Conservation (phyloP, 371 early-diverging fungal species). For the Lichtheimia ramosa region DNA sequence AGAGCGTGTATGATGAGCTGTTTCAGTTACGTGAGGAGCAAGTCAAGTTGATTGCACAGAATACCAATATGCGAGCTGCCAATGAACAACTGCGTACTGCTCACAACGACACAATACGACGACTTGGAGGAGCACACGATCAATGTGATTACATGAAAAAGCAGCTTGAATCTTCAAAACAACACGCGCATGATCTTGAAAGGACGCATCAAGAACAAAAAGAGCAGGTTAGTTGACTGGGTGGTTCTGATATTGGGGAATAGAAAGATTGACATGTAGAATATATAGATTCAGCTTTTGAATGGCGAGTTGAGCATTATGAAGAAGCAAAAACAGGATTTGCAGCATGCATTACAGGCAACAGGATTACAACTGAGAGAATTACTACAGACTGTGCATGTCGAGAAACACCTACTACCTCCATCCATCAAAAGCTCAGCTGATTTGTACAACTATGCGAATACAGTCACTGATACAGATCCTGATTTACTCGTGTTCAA, state of each 20-base stretch:
- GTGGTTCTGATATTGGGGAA: background rate
- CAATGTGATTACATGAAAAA: background rate
- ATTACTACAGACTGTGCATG: background rate
- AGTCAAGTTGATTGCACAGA: background rate
- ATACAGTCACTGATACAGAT: background rate
- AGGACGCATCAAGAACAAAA: background rate
- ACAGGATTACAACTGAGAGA: background rate
- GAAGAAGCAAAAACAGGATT: background rate
- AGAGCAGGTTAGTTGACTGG: background rate
- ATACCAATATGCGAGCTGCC: background rate
- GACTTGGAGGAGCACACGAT: background rate
- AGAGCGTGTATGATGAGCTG: background rate
- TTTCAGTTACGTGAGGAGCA: slow-evolving; percentile 2
- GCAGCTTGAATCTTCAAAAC: background rate
- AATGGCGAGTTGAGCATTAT: background rate
- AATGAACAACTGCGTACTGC: background rate
- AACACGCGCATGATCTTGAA: background rate
- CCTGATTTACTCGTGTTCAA: background rate
- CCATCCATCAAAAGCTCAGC: background rate
- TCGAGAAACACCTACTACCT: background rate
- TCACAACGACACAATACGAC: too few relatives aligned
- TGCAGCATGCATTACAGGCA: background rate
- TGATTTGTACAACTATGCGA: background rate
- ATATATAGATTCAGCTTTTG: background rate
- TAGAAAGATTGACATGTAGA: background rate